phyloP scores from a whole-genome alignment of 352 stramenopile species.

The Phytophthora pistaciae region DNA sequence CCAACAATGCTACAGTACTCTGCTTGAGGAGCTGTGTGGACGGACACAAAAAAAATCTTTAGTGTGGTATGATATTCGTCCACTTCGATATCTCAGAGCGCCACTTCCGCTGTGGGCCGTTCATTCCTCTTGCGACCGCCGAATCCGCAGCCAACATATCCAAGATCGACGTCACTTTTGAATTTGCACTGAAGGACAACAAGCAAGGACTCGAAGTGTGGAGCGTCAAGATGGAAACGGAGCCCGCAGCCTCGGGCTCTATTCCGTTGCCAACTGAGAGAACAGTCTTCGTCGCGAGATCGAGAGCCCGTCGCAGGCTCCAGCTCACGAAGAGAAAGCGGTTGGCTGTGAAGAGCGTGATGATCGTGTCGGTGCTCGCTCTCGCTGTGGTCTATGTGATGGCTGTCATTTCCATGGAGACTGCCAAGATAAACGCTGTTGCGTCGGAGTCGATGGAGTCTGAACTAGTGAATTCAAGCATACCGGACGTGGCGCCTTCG shows the following conservation, averaged over 20 bases:
- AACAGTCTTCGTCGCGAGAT: not conserved
- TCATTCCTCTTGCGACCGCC: not conserved
- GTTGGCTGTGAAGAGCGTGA: not conserved
- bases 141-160: not conserved
- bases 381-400: not conserved
- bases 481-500: not conserved
- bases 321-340: not conserved
- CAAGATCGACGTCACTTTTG: not conserved
- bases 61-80: not conserved
- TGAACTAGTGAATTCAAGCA: not conserved
- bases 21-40: not conserved
- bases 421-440: not conserved
- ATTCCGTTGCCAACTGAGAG: not conserved
- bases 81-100: not conserved
- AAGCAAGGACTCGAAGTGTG: too few relatives aligned
- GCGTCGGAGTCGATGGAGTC: not conserved
- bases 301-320: too few relatives aligned
- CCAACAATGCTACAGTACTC: too few relatives aligned
- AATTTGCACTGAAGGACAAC: not conserved
- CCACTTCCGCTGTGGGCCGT: not conserved
- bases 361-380: not conserved
- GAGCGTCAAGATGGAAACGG: not conserved
- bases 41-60: not conserved
- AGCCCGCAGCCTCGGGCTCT: not conserved
- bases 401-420: not conserved